Base-by-base conservation (phyloP, 169 alveolate species). In the Plasmodium billcollinsi region DNA sequence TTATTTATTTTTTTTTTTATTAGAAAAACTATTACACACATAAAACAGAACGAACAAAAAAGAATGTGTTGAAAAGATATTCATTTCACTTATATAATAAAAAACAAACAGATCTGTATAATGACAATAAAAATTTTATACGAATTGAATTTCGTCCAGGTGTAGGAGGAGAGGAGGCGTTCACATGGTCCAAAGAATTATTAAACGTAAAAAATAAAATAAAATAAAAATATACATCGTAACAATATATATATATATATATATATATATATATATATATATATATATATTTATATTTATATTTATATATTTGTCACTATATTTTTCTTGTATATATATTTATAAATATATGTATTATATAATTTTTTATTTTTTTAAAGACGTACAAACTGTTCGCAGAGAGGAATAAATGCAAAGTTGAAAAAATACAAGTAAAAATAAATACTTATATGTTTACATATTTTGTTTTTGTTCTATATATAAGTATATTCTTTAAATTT, bases 71-170 rank as follows among this genome's bases (percentile, higher is more conserved):
- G 24, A 54, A 70, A 78, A 66, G 66, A 45, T 15, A n/a, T 12
- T 26, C 54, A 11, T 50, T 63, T 70, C 56, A 76, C 8, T 43
- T 78, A 66, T 14, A 15, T 71, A 7, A 26, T 21, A 76, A 52
- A 29, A 78, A 66, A 45, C 71, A 78, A 43, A 59, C 65, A 50
- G 49, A 21, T 72, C 11, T 47, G 15, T 54, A 49, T 18, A 45
- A 9, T 58, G 54, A 67, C 66, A 69, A 80, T 62, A 80, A 58
- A 69, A 80, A 80, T 61, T 58, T 20, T 3, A 56, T 80, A 69
- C 83, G 90, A 47, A 80, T 80, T 18, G 90, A 80, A 69, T 80
- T 67, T 61, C 90, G 90, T 26, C 85, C 90, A 2, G 90, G 83
- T 18, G 63, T 80, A 15, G 90, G 90, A 14, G 90, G 90, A 11